Percentiles rank a stretch among this genome's conserved stretches.
These are phyloP conservation scores for Evansstolkia leycettana DNA, from an alignment of 495 filamentous ascomycete genomes.

Conservation along the genomic window DNA sequence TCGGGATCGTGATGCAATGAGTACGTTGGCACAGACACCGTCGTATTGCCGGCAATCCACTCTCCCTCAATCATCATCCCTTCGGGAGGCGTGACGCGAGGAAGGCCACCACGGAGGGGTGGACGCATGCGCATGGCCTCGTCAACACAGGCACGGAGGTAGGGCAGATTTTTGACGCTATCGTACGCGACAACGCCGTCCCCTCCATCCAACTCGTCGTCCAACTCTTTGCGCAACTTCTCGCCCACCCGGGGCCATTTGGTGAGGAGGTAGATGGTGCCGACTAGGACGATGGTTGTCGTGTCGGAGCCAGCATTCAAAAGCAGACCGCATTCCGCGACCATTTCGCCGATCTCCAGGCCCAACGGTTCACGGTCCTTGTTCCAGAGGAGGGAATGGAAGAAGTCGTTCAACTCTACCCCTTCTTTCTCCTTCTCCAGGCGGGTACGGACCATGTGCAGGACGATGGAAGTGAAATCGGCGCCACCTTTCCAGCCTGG, in stretches of 20 bases:
- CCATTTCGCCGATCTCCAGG: slow-evolving; percentile 19
- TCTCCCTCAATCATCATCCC: slow-evolving; percentile 26
- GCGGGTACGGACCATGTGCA: slow-evolving; percentile 21
- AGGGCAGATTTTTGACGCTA: slow-evolving; percentile 29
- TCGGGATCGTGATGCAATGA: slow-evolving; percentile 19
- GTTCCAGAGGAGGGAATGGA: slow-evolving; percentile 41
- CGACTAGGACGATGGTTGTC: slow-evolving; percentile 38
- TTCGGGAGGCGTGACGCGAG: slow-evolving; percentile 22
- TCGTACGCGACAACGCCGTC: slow-evolving; percentile 31
- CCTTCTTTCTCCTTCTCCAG: slow-evolving; percentile 33
- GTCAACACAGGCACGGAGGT: slow-evolving; percentile 33
- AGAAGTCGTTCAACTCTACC: slow-evolving; percentile 45
- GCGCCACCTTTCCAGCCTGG: slow-evolving; percentile 4
- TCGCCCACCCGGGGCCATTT: slow-evolving; percentile 35
- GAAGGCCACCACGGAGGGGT: slow-evolving; percentile 21
- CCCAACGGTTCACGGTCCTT: slow-evolving; percentile 30
- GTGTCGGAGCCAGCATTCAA: slow-evolving; percentile 46
- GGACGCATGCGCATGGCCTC: slow-evolving; percentile 35
- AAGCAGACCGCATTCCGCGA: slow-evolving; percentile 24
- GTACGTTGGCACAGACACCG: slow-evolving; percentile 21
- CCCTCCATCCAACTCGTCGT: slow-evolving; percentile 23
- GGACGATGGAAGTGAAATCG: slow-evolving; percentile 30
- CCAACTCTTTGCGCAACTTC: slow-evolving; percentile 48
- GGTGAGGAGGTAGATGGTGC: slow-evolving; percentile 43
- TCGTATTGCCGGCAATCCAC: slow-evolving; percentile 23